Evolutionary conservation across 805 yeast genomes (phyloP), one percentile per base, ranked within the genome.

Genomic region (Grigorovia humatica): DNA sequence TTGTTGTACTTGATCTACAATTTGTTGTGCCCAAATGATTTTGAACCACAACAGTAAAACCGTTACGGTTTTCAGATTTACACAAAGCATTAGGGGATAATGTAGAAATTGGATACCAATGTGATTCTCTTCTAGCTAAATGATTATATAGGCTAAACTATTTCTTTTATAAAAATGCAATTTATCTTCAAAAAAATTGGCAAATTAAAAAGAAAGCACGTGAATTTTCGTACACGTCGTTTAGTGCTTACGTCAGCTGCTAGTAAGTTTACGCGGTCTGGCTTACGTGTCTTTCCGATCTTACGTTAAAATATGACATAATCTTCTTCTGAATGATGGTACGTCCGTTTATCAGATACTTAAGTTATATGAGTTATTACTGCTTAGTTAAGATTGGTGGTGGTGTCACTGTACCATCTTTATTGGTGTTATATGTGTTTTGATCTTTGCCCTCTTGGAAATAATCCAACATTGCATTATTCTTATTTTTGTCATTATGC

Each of bases 361-460:
- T 5, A 27, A 48, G 42, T 20, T 42, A 27, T 30, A 43, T 48
- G 41, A 13, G n/a, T 18, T 30, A 38, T 19, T 17, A 29, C 23
- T 30, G 20, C 15, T 38, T 7, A 19, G 32, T 18, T 15, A 47
- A 42, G 13, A 43, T 46, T 43, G 55, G 56, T 30, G 55, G 59
- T 48, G 54, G 62, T 20, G 47, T 44, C n/a, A 43, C 48, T 19
- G 48, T 41, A n/a, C 19, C 46, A 1, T 47, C 42, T 15, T 42
- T 42, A 17, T 30, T 29, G 11, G 43, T 47, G 13, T 17, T 35
- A 18, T 48, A 20, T 17, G 50, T 44, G 18, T 35, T 44, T 42
- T 43, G 48, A 30, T 66, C 70, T 42, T 60, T 63, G 18, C 70
- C 70, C 48, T 66, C 69, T 27, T 55, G 60, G 44, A 66, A 66